Evolutionary conservation across 2,329 filamentous ascomycete genomes (phyloP).

Genomic region (Rhinocladiella mackenziei): DNA sequence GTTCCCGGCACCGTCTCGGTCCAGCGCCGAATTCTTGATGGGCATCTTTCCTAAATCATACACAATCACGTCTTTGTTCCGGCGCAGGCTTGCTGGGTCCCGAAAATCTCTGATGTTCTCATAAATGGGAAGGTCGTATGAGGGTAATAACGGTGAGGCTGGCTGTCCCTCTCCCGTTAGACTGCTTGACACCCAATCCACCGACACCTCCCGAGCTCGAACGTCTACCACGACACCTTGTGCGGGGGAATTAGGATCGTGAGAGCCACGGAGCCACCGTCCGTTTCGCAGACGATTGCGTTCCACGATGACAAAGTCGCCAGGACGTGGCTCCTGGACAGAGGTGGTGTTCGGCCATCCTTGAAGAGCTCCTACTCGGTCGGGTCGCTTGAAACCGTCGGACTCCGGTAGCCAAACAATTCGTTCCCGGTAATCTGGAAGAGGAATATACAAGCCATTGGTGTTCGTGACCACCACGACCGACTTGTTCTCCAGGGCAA

Average conservation of each 20-base stretch:
- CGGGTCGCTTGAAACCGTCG: conserved; percentile 16
- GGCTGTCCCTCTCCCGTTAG: neutral
- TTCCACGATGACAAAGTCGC: conserved; percentile 49
- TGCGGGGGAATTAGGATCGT: conserved; percentile 45
- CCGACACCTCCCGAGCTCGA: conserved; percentile 43
- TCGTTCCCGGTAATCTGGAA: conserved; percentile 30
- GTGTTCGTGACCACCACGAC: conserved; percentile 52
- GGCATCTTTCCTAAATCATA: conserved; percentile 30
- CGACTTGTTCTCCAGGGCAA: conserved; percentile 51
- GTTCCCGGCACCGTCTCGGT: neutral
- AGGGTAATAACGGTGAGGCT: conserved; percentile 6
- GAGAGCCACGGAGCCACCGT: conserved; percentile 51
- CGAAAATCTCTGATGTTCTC: conserved; percentile 26
- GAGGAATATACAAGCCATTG: conserved; percentile 40
- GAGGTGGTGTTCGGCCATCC: conserved; percentile 22
- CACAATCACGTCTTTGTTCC: conserved; percentile 12
- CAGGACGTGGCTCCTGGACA: conserved; percentile 25
- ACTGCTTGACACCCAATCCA: conserved; percentile 52
- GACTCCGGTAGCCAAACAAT: conserved; percentile 28
- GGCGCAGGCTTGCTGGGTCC: conserved; percentile 25
- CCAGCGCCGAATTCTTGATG: neutral
- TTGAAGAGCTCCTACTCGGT: conserved; percentile 14
- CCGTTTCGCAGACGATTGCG: conserved; percentile 51
- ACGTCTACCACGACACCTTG: conserved; percentile 53
- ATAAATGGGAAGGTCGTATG: conserved; percentile 23